Base-by-base conservation (phyloP, 495 filamentous ascomycete species). In the Apiosordaria backusii region DNA sequence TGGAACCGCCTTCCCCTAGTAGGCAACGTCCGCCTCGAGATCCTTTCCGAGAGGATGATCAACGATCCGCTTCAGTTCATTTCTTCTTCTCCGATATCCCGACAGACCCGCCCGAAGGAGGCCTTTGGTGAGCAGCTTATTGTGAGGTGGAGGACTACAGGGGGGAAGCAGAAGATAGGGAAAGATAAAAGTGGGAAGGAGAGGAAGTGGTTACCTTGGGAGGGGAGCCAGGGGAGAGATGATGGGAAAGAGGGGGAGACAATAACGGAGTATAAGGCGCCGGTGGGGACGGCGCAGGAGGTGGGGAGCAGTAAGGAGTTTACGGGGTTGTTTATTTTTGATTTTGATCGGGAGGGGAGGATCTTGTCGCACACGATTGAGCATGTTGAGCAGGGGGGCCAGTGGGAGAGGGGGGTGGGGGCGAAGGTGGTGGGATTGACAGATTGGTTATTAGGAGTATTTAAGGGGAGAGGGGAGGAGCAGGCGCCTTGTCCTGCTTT, bases 1-100 rank as follows among this genome's bases (percentile, higher is more conserved):
- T 99, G 95, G 95, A 93, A 96, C 70, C 88, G 90, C 50, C 82
- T 99, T 0, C 95, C 95, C 10, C 82, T 97, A 0, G 83, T 97
- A 24, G 92, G 93, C 45, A 96, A 96, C 72, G 91, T 96, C 4
- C 88, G 88, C 67, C 84, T 99, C 2, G 86, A 90, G 61, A 96
- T 99, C 27, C 77, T 95, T 1, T 91, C 89, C 5, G 94, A 97
- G 80, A 87, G 93, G 26, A 93, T 98, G 81, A 84, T 93, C 35
- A 88, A 86, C 68, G 66, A 74, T 23, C 73, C 73, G 3, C 61
- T 21, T 22, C 74, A 73, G 54, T 65, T 70, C 29, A 45, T 15
- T 45, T 3, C 35, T 45, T 15, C 35, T 13, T 2, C 10, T 2
- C 9, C 35, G 35, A n/a, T 13, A 15, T 45, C 16, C 35, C 35